These are phyloP conservation scores for Neospora caninum DNA, from an alignment of 169 alveolate species.

Conservation along the genomic window DNA sequence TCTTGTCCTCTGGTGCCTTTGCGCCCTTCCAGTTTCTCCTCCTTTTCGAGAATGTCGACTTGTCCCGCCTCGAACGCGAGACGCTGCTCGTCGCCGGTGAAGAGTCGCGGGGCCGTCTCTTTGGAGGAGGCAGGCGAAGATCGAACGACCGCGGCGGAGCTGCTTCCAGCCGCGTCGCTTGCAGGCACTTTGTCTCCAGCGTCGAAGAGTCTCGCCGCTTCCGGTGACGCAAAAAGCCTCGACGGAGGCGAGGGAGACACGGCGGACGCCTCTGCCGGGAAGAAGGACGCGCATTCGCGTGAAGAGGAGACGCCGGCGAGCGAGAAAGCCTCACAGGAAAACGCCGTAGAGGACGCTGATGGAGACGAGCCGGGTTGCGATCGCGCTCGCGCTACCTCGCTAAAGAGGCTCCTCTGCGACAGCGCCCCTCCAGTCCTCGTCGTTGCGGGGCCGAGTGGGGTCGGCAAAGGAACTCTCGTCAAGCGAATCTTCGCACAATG, in stretches of 20 bases:
- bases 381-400: neutral
- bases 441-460: slow-evolving; percentile 84
- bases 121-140: neutral
- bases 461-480: slow-evolving; percentile 82
- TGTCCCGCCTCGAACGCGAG: neutral
- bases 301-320: too few relatives aligned
- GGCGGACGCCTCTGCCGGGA: too few relatives aligned
- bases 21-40: too few relatives aligned
- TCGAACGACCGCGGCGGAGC: neutral
- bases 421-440: slow-evolving; percentile 60
- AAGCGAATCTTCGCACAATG: slow-evolving; percentile 66
- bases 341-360: neutral
- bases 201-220: too few relatives aligned
- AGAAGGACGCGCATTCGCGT: too few relatives aligned
- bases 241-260: too few relatives aligned
- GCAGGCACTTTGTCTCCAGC: neutral
- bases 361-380: neutral
- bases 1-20: too few relatives aligned
- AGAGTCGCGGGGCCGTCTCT: neutral
- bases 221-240: too few relatives aligned
- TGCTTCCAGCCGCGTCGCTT: neutral
- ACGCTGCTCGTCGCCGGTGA: neutral
- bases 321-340: neutral
- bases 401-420: neutral
- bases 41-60: neutral